phyloP scores from a whole-genome alignment of 768 basidiomycete genomes.

The Galerina sulciceps region DNA sequence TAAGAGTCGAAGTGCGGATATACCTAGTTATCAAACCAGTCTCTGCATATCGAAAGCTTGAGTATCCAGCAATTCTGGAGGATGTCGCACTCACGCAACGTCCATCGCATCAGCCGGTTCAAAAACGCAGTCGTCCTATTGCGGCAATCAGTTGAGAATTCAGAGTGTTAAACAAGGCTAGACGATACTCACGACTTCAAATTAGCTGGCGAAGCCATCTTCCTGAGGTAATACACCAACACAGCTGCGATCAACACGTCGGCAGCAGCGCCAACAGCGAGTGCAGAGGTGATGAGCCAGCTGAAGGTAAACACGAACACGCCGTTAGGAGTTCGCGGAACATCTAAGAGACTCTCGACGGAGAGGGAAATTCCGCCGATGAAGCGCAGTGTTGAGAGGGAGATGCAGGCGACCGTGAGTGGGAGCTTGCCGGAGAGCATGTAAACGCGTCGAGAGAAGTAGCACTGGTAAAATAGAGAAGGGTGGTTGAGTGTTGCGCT shows the following conservation, averaged over 20 bases:
- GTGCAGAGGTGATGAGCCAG: conserved; percentile 16
- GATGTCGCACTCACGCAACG: conserved; percentile 10
- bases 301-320: conserved; percentile 12
- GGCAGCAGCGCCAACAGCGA: conserved; percentile 13
- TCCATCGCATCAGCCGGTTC: conserved; percentile 19
- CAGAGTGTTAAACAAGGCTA: background rate
- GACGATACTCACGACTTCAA: conserved; percentile 10
- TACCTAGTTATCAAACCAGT: conserved; percentile 22
- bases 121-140: conserved; percentile 16
- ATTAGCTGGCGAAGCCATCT: conserved; percentile 13
- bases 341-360: conserved; percentile 15
- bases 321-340: conserved; percentile 15
- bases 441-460: conserved; percentile 17
- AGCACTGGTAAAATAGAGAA: conserved; percentile 8
- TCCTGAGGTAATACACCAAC: conserved; percentile 17
- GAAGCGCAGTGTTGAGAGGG: conserved; percentile 10
- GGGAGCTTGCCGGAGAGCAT: conserved; percentile 4
- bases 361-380: conserved; percentile 12
- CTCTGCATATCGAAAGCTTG: background rate
- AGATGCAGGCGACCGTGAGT: conserved; percentile 3
- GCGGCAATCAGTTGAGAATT: background rate
- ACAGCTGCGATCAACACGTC: conserved; percentile 18
- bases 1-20: background rate
- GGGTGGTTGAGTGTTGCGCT: background rate
- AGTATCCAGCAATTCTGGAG: background rate